Evolutionary conservation across 2,329 filamentous ascomycete genomes (phyloP).

Genomic region (Aplosporella prunicola): DNA sequence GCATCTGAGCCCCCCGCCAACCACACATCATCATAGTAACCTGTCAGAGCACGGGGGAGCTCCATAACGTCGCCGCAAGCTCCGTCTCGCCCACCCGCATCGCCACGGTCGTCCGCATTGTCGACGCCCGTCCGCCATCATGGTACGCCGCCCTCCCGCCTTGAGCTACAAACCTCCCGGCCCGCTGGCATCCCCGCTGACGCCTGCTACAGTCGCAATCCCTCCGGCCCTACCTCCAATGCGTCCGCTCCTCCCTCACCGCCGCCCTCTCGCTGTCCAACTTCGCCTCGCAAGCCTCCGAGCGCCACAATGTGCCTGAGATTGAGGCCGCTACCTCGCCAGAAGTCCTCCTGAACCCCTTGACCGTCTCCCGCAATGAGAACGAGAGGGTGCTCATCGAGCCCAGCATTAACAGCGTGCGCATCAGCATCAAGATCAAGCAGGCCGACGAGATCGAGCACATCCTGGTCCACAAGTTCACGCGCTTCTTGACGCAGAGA

Average conservation of each 20-base stretch:
- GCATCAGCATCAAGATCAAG: constrained; percentile 98
- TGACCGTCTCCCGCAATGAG: constrained; percentile 88
- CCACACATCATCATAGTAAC: constrained; percentile 10
- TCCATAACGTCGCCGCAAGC: constrained; percentile 6
- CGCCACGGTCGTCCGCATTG: neutral
- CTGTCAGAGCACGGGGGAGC: constrained; percentile 5
- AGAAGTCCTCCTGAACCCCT: constrained; percentile 83
- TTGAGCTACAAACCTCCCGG: no score
- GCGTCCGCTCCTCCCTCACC: constrained; percentile 87
- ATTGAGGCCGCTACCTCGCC: constrained; percentile 89
- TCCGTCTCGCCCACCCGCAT: neutral
- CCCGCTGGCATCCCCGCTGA: constrained; percentile 21
- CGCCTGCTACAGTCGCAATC: constrained; percentile 67
- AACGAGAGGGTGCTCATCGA: constrained; percentile 95
- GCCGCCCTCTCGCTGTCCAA: constrained; percentile 89
- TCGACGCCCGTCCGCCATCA: neutral
- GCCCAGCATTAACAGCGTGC: constrained; percentile 91
- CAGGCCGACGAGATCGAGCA: constrained; percentile 98
- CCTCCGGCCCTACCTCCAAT: constrained; percentile 89
- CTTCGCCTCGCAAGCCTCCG: constrained; percentile 93
- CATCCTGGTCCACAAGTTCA: constrained; percentile 97
- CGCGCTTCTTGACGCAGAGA: constrained; percentile 87
- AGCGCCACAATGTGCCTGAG: constrained; percentile 96
- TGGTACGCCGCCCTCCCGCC: no score
- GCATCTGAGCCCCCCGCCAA: constrained; percentile 9